Evolutionary conservation across 352 stramenopile genomes (phyloP).

Genomic region (Phytophthora vignae): DNA sequence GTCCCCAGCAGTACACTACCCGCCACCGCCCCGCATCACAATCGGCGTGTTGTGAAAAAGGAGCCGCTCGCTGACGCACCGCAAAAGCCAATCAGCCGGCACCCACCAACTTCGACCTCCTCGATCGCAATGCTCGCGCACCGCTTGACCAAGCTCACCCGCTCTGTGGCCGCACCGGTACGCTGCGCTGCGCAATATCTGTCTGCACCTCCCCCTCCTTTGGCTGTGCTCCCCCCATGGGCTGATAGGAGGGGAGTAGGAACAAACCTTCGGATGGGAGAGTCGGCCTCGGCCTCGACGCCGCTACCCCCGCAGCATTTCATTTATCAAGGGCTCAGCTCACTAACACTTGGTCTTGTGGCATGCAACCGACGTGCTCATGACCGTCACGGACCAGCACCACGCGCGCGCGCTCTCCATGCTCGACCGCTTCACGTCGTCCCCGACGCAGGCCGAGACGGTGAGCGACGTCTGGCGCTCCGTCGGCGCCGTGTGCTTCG

Average conservation of each 20-base stretch:
- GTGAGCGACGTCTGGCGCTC: conserved; percentile 72
- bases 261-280: not conserved
- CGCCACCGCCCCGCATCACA: not conserved
- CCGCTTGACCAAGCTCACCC: conserved; percentile 36
- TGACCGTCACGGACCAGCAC: conserved; percentile 21
- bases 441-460: conserved; percentile 23
- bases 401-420: conserved; percentile 27
- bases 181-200: conserved; percentile 2
- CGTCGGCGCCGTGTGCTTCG: conserved; percentile 84
- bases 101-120: conserved; percentile 21
- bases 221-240: not conserved
- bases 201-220: too few species aligned
- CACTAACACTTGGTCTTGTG: conserved; percentile 20
- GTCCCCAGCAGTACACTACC: not conserved
- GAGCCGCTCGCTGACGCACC: conserved; percentile 8
- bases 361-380: conserved; percentile 6
- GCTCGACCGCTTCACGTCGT: conserved; percentile 38
- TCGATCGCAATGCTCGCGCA: conserved; percentile 27
- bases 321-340: not conserved
- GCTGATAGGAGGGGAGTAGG: not conserved
- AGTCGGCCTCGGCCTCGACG: not conserved
- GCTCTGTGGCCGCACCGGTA: conserved; percentile 32
- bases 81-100: conserved; percentile 23
- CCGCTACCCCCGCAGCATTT: not conserved
- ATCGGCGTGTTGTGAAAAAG: conserved; percentile 8